Evolutionary conservation across 257 asterid genomes (phyloP).

Genomic region (Solanum piurae): DNA sequence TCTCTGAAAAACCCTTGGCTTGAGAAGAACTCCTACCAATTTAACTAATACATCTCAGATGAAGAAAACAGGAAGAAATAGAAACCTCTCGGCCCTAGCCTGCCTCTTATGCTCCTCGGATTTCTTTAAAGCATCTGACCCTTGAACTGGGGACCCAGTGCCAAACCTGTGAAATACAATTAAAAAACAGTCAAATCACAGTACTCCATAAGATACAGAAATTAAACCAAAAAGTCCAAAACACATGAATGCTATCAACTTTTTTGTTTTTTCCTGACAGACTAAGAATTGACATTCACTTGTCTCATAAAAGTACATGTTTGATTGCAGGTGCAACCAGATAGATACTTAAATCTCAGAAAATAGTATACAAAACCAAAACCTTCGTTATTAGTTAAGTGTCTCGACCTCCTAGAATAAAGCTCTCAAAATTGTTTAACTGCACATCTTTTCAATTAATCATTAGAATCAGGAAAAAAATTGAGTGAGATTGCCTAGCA

Average conservation of each 20-base stretch:
- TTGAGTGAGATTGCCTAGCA: neutral
- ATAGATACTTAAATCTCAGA: neutral
- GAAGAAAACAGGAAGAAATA: neutral
- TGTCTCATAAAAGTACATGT: neutral
- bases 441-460: neutral
- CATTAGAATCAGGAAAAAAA: neutral
- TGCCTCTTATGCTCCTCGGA: conserved; percentile 79
- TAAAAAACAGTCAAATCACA: neutral
- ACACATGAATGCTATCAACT: neutral
- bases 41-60: neutral
- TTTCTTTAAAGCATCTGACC: conserved; percentile 42
- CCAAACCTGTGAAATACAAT: conserved; percentile 57
- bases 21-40: neutral
- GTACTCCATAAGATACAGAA: neutral
- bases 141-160: conserved; percentile 28
- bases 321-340: neutral
- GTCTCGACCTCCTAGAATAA: neutral
- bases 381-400: neutral
- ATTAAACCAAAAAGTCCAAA: neutral
- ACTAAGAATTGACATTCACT: neutral
- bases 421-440: neutral
- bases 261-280: neutral
- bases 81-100: conserved; percentile 94
- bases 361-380: neutral
- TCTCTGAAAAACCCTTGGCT: neutral